Conservation (phyloP, 2,329 filamentous ascomycete species). For the Colletotrichum sansevieriae region DNA sequence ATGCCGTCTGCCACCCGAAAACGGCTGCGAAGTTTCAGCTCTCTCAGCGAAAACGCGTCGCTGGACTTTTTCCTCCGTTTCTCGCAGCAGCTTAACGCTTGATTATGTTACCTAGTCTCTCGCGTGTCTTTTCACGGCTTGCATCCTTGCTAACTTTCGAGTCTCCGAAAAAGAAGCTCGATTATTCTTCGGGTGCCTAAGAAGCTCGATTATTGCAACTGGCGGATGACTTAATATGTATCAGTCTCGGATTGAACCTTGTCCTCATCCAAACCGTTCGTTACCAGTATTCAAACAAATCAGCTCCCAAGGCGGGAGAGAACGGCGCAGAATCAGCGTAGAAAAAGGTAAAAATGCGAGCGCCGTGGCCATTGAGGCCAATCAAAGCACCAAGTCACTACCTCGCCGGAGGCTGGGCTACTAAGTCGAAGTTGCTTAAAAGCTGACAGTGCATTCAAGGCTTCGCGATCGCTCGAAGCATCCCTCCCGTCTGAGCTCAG, state of each 20-base stretch:
- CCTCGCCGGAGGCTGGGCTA: slow-evolving; percentile 2
- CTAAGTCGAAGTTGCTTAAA: background rate
- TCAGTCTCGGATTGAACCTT: background rate
- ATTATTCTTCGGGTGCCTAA: background rate
- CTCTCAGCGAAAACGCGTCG: slow-evolving; percentile 8
- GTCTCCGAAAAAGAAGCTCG: background rate
- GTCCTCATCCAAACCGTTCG: no score
- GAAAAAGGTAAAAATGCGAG: no score
- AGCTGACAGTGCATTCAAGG: background rate
- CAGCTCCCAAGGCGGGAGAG: no score
- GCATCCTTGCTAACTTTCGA: background rate
- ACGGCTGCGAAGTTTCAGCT: slow-evolving; percentile 35
- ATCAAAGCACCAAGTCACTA: background rate
- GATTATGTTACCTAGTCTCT: slow-evolving; percentile 19
- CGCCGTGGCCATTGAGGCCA: slow-evolving; percentile 6
- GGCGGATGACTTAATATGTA: background rate
- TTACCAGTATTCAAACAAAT: no score
- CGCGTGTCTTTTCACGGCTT: slow-evolving; percentile 3
- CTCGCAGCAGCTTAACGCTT: slow-evolving; percentile 3
- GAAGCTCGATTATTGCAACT: slow-evolving; percentile 11
- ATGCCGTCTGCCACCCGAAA: slow-evolving; percentile 28
- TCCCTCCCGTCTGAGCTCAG: background rate
- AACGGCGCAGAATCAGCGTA: no score
- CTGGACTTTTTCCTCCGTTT: slow-evolving; percentile 19
- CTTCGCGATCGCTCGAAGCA: no score